Conservation (phyloP, 139 green algal genomes). For the Micromonas commoda region DNA sequence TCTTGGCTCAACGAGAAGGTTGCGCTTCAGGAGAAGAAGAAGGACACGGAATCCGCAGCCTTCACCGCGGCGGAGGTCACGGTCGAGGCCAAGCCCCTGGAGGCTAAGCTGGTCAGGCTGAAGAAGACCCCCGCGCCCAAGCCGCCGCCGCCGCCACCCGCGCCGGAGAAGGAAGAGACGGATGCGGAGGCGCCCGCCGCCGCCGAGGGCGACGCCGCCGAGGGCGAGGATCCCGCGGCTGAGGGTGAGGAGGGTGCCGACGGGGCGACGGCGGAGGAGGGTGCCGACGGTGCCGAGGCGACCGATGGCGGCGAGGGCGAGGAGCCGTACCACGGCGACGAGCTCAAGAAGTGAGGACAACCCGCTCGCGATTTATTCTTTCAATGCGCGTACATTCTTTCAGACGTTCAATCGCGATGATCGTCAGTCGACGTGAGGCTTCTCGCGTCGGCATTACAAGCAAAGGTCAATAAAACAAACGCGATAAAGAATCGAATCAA, state of each 20-base stretch:
- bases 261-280: background rate
- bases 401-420: no score
- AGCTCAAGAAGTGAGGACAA: background rate
- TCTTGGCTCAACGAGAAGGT: conserved; percentile 56
- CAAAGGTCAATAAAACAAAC: no score
- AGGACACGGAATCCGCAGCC: conserved; percentile 34
- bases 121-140: conserved; percentile 31
- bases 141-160: conserved; percentile 18
- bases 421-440: no score
- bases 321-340: background rate
- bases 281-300: background rate
- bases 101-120: conserved; percentile 1
- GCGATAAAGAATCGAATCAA: background rate
- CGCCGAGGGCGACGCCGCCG: background rate
- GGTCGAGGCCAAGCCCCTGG: background rate
- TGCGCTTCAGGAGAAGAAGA: conserved; percentile 53
- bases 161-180: conserved; percentile 16
- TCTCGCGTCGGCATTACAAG: no score
- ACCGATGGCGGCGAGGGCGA: background rate
- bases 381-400: background rate
- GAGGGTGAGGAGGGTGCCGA: background rate
- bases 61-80: conserved; percentile 14
- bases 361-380: background rate
- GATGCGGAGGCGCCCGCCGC: conserved; percentile 20
- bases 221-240: background rate